These are phyloP conservation scores for Endotrypanum monterogeii DNA, from an alignment of 208 protist genomes.

Conservation along the genomic window DNA sequence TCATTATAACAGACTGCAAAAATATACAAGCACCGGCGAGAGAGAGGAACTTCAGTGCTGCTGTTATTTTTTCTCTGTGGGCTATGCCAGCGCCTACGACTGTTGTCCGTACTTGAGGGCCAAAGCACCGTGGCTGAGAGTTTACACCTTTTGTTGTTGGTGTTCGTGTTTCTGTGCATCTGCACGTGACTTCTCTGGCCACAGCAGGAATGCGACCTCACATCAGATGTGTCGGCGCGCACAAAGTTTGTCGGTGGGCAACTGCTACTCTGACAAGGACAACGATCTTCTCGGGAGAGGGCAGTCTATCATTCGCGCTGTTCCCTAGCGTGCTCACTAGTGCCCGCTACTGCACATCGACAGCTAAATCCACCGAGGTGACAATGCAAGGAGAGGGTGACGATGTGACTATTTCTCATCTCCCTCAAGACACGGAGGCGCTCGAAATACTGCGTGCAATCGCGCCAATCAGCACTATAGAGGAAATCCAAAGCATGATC, in stretches of 20 bases:
- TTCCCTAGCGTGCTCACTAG: constrained; percentile 8
- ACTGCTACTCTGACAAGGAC: not conserved
- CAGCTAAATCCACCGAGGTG: not conserved
- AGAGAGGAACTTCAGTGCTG: not conserved
- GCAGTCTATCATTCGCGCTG: not conserved
- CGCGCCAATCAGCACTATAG: constrained; percentile 44
- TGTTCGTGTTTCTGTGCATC: not conserved
- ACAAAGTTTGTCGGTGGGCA: not conserved
- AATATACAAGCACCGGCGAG: not conserved
- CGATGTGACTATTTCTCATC: constrained; percentile 6
- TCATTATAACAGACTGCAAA: not conserved
- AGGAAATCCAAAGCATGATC: constrained; percentile 64
- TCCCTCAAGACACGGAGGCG: constrained; percentile 34
- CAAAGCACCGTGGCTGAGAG: not conserved
- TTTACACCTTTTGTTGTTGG: not conserved
- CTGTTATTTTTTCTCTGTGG: not conserved
- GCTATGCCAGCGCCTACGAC: not conserved
- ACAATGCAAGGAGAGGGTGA: not conserved
- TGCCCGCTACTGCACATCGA: constrained; percentile 8
- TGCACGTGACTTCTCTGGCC: not conserved
- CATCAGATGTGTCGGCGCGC: not conserved
- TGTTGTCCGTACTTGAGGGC: not conserved
- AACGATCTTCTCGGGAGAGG: not conserved
- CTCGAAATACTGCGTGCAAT: constrained; percentile 47
- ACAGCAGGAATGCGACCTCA: not conserved